Evolutionary conservation across 768 basidiomycete genomes (phyloP), one percentile per base, ranked within the genome.

Genomic region (Tulasnella calospora): DNA sequence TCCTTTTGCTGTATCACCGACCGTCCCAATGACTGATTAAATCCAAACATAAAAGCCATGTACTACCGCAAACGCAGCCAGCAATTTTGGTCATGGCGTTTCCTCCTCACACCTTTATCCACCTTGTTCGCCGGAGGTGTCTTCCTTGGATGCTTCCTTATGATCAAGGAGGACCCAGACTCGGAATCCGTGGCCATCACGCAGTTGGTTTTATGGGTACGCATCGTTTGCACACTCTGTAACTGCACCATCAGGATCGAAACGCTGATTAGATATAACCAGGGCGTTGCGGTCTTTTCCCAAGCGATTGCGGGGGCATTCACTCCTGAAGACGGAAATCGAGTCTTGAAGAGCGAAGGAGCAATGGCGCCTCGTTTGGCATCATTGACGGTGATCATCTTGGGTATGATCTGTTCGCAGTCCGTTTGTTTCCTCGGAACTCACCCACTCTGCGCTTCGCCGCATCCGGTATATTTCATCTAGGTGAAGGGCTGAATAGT

Each of bases 401-500:
- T 67, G 61, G 61, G 61, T 67, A 67, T 17, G 61, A 4, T 35
- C 17, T 44, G 44, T 44, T 44, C 44, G 44, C 21, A 21, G 2
- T 35, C 36, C 9, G 30, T 35, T 72, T 19, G 9, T 36, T 3
- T 27, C 5, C 71, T 38, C 2, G 71, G 71, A 9, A 35, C 55
- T n/a, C 6, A n/a, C n/a, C 30, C 9, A 3, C 13, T 1, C 61
- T 17, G 61, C 35, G 13, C 6, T 12, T 67, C 27, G 13, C 1
- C 27, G n/a, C n/a, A n/a, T n/a, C n/a, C n/a, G n/a, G n/a, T n/a
- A n/a, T 33, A 19, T 9, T 1, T 12, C 27, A 15, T 67, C 21
- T 41, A 47, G 71, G 71, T 33, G 71, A 73, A 40, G 71, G 71
- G 5, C 19, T 73, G 71, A 73, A 73, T 21, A 38, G n/a, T 13